phyloP scores from a whole-genome alignment of 2,329 filamentous ascomycete species.

The Tolypocladium capitatum region DNA sequence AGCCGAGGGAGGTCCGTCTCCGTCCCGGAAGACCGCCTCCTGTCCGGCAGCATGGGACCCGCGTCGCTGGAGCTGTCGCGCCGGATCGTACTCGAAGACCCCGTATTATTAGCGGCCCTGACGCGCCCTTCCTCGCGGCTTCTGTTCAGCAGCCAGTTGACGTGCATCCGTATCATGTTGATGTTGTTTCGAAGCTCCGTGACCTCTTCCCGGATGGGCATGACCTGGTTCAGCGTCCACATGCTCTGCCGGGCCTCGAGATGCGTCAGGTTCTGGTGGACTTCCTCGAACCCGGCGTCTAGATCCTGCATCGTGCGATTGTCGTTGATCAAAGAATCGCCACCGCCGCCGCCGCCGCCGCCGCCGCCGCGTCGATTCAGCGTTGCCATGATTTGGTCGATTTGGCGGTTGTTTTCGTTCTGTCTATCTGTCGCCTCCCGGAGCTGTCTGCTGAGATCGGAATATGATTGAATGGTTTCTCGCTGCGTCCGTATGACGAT shows the following conservation, averaged over 20 bases:
- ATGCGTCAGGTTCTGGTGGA: constrained; percentile 43
- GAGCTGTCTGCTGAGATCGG: constrained; percentile 21
- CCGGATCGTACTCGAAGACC: constrained; percentile 15
- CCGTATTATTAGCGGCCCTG: constrained; percentile 22
- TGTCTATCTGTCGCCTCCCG: constrained; percentile 21
- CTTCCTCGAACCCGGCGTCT: constrained; percentile 35
- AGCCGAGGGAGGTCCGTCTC: constrained; percentile 25
- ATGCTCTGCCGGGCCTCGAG: constrained; percentile 47
- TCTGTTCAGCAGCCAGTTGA: constrained; percentile 43
- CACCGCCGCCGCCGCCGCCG: background rate
- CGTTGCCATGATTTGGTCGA: constrained; percentile 25
- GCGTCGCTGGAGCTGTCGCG: constrained; percentile 16
- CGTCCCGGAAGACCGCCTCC: constrained; percentile 22
- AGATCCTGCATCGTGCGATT: constrained; percentile 28
- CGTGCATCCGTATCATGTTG: constrained; percentile 45
- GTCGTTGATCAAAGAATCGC: constrained; percentile 35
- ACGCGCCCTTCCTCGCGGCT: constrained; percentile 33
- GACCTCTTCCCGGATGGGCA: constrained; percentile 50
- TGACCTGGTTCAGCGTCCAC: constrained; percentile 47
- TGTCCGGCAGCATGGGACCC: constrained; percentile 17
- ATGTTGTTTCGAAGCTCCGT: constrained; percentile 44
- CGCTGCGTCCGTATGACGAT: constrained; percentile 36
- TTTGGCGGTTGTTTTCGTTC: constrained; percentile 17
- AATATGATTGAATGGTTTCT: constrained; percentile 30
- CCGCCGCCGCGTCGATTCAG: constrained; percentile 19